phyloP scores from a whole-genome alignment of 2,329 filamentous ascomycete species.

The Dactylellina haptotyla region DNA sequence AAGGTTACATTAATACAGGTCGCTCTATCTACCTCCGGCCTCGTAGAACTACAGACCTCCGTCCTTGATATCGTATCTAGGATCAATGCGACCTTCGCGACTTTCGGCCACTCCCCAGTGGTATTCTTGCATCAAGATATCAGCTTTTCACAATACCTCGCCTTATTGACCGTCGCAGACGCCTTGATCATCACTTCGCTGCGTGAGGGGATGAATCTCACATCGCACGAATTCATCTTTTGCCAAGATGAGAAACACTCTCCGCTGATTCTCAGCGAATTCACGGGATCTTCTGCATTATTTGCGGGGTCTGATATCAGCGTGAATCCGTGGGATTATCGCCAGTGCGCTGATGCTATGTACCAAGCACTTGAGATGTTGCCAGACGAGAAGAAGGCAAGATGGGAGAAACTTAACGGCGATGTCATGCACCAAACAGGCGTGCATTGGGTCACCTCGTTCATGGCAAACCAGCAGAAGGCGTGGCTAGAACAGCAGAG shows the following conservation, averaged over 20 bases:
- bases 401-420: constrained; percentile 78
- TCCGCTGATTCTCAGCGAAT: constrained; percentile 91
- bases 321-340: constrained; percentile 96
- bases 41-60: constrained; percentile 84
- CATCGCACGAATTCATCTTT: constrained; percentile 90
- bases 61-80: constrained; percentile 94
- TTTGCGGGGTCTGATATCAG: constrained; percentile 83
- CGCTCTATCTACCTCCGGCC: constrained; percentile 87
- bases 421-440: constrained; percentile 84
- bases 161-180: constrained; percentile 87
- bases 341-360: constrained; percentile 86
- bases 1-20: constrained; percentile 89
- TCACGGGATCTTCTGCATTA: constrained; percentile 88
- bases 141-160: constrained; percentile 90
- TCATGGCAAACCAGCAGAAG: constrained; percentile 75
- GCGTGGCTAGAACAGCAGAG: constrained; percentile 86
- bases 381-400: constrained; percentile 75
- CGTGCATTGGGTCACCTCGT: constrained; percentile 82
- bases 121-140: constrained; percentile 97
- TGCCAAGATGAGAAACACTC: constrained; percentile 94
- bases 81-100: constrained; percentile 91
- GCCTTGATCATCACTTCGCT: constrained; percentile 93
- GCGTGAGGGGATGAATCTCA: constrained; percentile 96
- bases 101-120: constrained; percentile 88
- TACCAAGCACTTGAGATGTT: constrained; percentile 83